Percentiles rank a stretch among this genome's conserved stretches.
Evolutionary conservation across 305 asterid species (phyloP).

Genomic region (Striga hermonthica): DNA sequence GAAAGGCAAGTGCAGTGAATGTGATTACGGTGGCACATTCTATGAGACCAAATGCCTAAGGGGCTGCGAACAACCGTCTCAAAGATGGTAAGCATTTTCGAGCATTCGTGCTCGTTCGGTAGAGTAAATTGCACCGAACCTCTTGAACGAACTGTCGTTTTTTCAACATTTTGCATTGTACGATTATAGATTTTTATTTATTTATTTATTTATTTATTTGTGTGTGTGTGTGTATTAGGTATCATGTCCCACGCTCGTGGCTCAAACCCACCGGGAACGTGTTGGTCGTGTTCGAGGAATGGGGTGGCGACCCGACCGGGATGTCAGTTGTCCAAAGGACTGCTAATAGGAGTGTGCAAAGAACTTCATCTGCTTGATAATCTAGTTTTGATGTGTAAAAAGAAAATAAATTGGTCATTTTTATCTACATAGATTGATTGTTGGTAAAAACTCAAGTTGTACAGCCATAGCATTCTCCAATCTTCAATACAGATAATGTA

Average conservation of each 20-base stretch:
- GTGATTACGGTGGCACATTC: constrained; percentile 67
- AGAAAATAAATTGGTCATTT: neutral
- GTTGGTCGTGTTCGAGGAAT: constrained; percentile 84
- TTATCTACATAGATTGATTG: too few species aligned
- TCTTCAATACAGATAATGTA: too few species aligned
- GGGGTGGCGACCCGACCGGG: constrained; percentile 76
- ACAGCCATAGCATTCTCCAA: too few species aligned
- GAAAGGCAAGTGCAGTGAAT: constrained; percentile 57
- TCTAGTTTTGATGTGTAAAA: neutral
- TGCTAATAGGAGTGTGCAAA: constrained; percentile 22
- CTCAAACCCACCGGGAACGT: constrained; percentile 62
- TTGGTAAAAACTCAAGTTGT: too few species aligned
- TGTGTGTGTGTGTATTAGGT: constrained; percentile 49
- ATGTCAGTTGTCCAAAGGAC: constrained; percentile 58
- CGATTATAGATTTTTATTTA: neutral
- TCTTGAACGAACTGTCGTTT: too few species aligned
- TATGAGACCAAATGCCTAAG: constrained; percentile 64
- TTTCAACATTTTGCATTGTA: too few species aligned
- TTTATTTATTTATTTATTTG: neutral
- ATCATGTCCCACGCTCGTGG: constrained; percentile 93
- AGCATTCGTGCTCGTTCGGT: too few species aligned
- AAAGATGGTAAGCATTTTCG: constrained; percentile 59
- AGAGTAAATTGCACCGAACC: too few species aligned
- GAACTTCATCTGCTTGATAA: neutral
- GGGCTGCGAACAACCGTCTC: constrained; percentile 73